Base-by-base conservation (phyloP, 2,329 filamentous ascomycete genomes). In the Trichoderma aggressivum region DNA sequence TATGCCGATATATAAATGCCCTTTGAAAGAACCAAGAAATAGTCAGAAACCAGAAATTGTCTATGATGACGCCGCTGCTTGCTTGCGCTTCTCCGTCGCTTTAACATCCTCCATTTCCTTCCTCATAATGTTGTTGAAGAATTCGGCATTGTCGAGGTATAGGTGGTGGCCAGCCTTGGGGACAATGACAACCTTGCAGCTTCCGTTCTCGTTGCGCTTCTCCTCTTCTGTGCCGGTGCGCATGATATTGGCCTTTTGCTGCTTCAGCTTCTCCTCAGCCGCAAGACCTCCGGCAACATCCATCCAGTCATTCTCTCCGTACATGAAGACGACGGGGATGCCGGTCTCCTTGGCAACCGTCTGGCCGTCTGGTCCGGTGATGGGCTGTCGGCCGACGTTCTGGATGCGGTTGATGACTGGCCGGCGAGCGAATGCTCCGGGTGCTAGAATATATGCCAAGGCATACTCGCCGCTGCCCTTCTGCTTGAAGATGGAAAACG, bases 251-350 rank as follows among this genome's bases (percentile, higher is more conserved):
- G 82, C 81, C 74, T 87, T 88, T 73, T 91, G 89, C 71, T 90
- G 86, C 72, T 93, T 90, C 14, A 98, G 87, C 80, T 92, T 94
- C 81, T 94, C 89, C 77, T 92, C 89, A 0, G 94, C 90, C 0
- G 92, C 94, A 60, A 90, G 89, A 0, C 96, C 96, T 32, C 94
- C 96, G 0, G 90, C 89, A 10, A 96, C 90, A 75, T 99, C 96
- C 96, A 99, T 99, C 96, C 96, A 99, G 84, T 99, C 96, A 78
- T 96, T 91, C 77, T 98, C 94, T 74, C 96, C 96, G 79, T 99
- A 99, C 92, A 98, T 94, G 79, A 99, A 88, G 10, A 98, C 88
- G 36, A 98, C 85, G 0, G 96, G 95, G 63, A 94, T 85, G 1
- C 94, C 94, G 0, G 87, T 92, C 76, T 89, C 87, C 70, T 79